phyloP scores from a whole-genome alignment of 1,139 yeast genomes.

The Kurtzmaniella natalensis region DNA sequence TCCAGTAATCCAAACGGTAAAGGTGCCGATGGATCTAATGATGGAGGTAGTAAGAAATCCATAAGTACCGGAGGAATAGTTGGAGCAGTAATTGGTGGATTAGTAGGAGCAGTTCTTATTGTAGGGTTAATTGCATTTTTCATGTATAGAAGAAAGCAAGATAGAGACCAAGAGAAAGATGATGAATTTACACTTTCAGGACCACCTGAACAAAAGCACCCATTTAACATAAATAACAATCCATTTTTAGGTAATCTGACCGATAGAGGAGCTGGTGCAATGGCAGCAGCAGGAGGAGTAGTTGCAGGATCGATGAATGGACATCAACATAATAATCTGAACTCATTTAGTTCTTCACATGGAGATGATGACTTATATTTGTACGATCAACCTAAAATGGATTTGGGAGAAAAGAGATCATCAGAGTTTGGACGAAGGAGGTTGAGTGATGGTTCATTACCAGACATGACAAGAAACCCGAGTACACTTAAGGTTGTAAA shows the following conservation, averaged over 20 bases:
- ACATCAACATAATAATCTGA: constrained; percentile 13
- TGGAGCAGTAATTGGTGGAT: constrained; percentile 64
- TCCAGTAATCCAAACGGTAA: constrained; percentile 8
- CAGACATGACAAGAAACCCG: constrained; percentile 53
- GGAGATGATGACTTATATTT: constrained; percentile 24
- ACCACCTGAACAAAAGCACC: constrained; percentile 13
- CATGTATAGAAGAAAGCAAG: constrained; percentile 31
- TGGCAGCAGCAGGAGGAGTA: constrained; percentile 12
- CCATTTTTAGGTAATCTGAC: constrained; percentile 17
- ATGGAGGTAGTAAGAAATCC: constrained; percentile 13
- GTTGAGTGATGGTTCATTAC: constrained; percentile 67
- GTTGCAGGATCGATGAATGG: constrained; percentile 8
- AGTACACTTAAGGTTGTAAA: constrained; percentile 46
- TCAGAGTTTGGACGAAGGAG: constrained; percentile 45
- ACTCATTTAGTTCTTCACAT: constrained; percentile 16
- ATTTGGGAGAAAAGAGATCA: constrained; percentile 17
- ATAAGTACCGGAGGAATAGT: constrained; percentile 67
- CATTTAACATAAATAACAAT: constrained; percentile 17
- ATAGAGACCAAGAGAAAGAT: constrained; percentile 34
- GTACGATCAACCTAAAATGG: constrained; percentile 17
- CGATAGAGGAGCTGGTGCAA: constrained; percentile 7
- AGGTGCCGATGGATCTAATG: constrained; percentile 10
- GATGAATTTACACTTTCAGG: constrained; percentile 36
- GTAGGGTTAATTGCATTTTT: constrained; percentile 37
- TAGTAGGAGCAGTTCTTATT: constrained; percentile 45